Evolutionary conservation across 1,284 basidiomycete genomes (phyloP).

Genomic region (Coriolopsis trogii): DNA sequence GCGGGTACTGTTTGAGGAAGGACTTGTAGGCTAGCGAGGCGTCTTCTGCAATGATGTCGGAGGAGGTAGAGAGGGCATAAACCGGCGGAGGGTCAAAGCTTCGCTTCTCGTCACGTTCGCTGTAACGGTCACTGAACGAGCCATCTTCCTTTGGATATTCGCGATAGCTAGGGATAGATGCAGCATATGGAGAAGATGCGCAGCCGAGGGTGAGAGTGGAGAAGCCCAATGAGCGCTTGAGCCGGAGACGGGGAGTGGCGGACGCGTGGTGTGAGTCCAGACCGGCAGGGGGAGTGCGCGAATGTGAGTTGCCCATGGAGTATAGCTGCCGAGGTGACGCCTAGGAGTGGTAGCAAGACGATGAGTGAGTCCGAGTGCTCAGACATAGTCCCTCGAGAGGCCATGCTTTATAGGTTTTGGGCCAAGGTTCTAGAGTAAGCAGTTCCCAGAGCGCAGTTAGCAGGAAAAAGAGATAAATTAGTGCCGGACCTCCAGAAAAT

Average conservation of each 20-base stretch:
- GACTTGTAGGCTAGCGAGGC: conserved; percentile 34
- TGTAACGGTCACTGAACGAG: conserved; percentile 29
- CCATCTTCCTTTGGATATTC: conserved; percentile 23
- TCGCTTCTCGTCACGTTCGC: conserved; percentile 32
- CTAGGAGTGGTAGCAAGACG: conserved; percentile 14
- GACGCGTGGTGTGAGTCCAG: conserved; percentile 22
- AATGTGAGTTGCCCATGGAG: conserved; percentile 38
- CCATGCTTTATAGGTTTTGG: conserved; percentile 28
- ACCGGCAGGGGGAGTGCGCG: conserved; percentile 19
- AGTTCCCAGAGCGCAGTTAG: conserved; percentile 22
- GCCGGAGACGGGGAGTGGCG: conserved; percentile 21
- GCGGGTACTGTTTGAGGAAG: conserved; percentile 43
- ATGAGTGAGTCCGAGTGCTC: conserved; percentile 18
- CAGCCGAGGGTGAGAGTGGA: conserved; percentile 35
- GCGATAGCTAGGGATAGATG: conserved; percentile 24
- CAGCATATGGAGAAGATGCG: conserved; percentile 25
- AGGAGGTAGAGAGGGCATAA: conserved; percentile 29
- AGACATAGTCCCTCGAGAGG: conserved; percentile 10
- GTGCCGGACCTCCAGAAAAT: conserved; percentile 28
- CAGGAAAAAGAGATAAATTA: conserved; percentile 24
- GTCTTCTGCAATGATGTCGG: conserved; percentile 34
- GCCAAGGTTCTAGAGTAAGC: conserved; percentile 22
- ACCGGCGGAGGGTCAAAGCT: conserved; percentile 35
- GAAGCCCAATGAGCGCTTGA: conserved; percentile 33
- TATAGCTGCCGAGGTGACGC: conserved; percentile 18